phyloP scores from a whole-genome alignment of 2,329 filamentous ascomycete species.

The Colletotrichum orchidophilum region DNA sequence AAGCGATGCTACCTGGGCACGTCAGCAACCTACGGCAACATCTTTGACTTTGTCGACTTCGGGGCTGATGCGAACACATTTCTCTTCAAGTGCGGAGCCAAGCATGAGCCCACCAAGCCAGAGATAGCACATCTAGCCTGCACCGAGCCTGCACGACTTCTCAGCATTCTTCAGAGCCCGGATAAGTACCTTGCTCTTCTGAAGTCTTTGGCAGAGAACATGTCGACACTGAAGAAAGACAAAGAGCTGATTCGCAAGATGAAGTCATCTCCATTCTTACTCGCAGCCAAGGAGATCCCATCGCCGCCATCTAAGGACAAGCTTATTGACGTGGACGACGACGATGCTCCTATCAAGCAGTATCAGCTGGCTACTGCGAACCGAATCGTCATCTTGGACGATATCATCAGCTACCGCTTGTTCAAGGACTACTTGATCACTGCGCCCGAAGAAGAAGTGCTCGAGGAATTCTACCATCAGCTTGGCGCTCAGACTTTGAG shows the following conservation, averaged over 20 bases:
- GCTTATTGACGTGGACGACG: constrained; percentile 62
- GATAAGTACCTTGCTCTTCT: constrained; percentile 90
- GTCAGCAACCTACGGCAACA: constrained; percentile 77
- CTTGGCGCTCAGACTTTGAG: constrained; percentile 84
- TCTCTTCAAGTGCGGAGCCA: constrained; percentile 87
- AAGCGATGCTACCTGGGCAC: constrained; percentile 82
- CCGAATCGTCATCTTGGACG: constrained; percentile 83
- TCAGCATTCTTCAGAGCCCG: constrained; percentile 79
- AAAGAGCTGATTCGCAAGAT: constrained; percentile 81
- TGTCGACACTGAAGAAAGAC: constrained; percentile 77
- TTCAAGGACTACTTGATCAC: constrained; percentile 88
- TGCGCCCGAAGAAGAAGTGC: constrained; percentile 86
- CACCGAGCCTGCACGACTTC: constrained; percentile 81
- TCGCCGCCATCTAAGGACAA: constrained; percentile 55
- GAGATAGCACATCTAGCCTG: constrained; percentile 89
- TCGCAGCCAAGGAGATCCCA: constrained; percentile 81
- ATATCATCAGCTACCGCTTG: constrained; percentile 86
- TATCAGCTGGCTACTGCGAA: constrained; percentile 79
- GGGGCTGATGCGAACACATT: constrained; percentile 88
- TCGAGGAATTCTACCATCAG: constrained; percentile 86
- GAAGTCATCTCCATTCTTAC: constrained; percentile 78
- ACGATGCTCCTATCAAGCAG: constrained; percentile 74
- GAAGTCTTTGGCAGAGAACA: constrained; percentile 80
- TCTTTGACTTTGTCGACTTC: constrained; percentile 98
- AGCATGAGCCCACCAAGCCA: constrained; percentile 85